Conservation (phyloP, 2,329 filamentous ascomycete genomes). For the Colletotrichum truncatum region DNA sequence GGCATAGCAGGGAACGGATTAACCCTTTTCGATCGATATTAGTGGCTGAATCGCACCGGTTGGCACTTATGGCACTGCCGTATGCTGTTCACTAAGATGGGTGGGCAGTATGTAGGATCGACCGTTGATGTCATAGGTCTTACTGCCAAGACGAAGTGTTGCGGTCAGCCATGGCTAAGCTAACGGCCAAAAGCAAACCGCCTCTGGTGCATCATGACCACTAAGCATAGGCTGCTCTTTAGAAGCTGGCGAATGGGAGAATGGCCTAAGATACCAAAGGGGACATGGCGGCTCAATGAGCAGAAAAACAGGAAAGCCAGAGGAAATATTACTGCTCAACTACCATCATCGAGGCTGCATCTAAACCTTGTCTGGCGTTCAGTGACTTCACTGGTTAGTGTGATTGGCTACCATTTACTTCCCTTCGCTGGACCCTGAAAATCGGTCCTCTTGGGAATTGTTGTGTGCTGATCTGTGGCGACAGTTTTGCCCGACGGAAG, state of each 20-base stretch:
- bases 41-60: neutral
- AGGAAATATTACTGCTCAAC: neutral
- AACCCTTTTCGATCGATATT: neutral
- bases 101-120: conserved; percentile 6
- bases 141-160: conserved; percentile 5
- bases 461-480: neutral
- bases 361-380: neutral
- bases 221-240: neutral
- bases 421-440: neutral
- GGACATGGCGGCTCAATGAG: neutral
- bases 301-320: conserved; percentile 4
- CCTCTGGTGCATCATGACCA: too few species aligned
- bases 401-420: too few species aligned
- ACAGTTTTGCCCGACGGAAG: neutral
- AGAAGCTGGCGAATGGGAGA: neutral
- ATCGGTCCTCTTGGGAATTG: neutral
- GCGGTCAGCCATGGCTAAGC: conserved; percentile 5
- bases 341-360: neutral
- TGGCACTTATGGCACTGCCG: neutral
- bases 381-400: too few species aligned
- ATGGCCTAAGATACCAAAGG: neutral
- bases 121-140: conserved; percentile 27
- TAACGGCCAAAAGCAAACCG: neutral
- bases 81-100: neutral
- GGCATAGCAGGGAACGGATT: neutral